Evolutionary conservation across 495 filamentous ascomycete species (phyloP).

Genomic region (Trichocladium uniseriatum): DNA sequence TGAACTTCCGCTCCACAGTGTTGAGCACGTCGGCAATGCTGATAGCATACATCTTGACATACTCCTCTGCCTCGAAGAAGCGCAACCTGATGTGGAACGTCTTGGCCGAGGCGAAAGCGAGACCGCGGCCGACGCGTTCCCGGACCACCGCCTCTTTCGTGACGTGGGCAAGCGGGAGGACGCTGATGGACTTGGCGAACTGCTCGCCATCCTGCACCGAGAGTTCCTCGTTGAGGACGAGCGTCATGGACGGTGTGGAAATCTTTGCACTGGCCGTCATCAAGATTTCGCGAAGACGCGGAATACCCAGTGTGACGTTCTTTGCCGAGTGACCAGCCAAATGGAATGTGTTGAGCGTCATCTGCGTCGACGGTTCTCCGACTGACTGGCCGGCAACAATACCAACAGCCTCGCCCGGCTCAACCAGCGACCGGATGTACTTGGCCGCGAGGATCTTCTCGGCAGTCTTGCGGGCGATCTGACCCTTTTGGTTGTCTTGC

Average conservation of each 20-base stretch:
- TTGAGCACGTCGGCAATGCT: constrained; percentile 60
- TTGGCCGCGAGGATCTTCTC: constrained; percentile 78
- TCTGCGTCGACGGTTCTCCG: constrained; percentile 95
- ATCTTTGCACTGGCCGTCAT: constrained; percentile 91
- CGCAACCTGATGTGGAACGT: constrained; percentile 72
- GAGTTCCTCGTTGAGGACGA: constrained; percentile 66
- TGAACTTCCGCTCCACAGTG: constrained; percentile 71
- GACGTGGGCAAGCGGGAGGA: constrained; percentile 77
- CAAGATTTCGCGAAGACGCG: constrained; percentile 91
- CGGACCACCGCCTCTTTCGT: constrained; percentile 71
- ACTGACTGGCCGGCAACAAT: constrained; percentile 95
- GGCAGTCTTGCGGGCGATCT: constrained; percentile 62
- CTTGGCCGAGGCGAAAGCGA: constrained; percentile 60
- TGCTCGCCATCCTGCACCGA: constrained; percentile 57
- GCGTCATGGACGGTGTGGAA: constrained; percentile 85
- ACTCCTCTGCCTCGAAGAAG: constrained; percentile 79
- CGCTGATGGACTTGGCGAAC: constrained; percentile 88
- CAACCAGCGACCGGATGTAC: constrained; percentile 86
- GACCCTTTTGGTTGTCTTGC: constrained; percentile 10
- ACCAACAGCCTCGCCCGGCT: constrained; percentile 95
- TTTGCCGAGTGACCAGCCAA: constrained; percentile 96
- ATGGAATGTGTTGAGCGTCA: constrained; percentile 99
- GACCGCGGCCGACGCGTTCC: constrained; percentile 63
- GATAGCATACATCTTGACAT: constrained; percentile 77
- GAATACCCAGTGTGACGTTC: constrained; percentile 98